A percentile compares a stretch with the other conserved stretches of the same genome.
These are phyloP conservation scores for Suillus placidus DNA, from an alignment of 768 basidiomycete species.

Conservation along the genomic window DNA sequence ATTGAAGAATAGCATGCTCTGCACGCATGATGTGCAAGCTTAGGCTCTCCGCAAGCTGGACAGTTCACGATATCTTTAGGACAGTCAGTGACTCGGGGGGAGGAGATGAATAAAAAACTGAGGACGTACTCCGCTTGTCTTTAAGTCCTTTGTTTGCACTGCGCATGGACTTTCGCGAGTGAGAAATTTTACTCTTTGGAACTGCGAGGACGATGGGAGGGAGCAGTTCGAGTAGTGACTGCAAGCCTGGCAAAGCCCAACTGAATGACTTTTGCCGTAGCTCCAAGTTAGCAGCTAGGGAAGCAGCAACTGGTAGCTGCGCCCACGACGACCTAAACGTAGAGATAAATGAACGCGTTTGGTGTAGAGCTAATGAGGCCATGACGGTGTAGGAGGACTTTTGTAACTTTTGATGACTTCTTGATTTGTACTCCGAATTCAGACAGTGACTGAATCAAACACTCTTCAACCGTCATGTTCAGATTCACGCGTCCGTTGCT, in stretches of 20 bases:
- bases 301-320: constrained; percentile 15
- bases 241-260: constrained; percentile 43
- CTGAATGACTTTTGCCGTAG: constrained; percentile 32
- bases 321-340: constrained; percentile 28
- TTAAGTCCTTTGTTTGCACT: constrained; percentile 93
- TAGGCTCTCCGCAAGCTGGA: constrained; percentile 85
- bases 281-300: constrained; percentile 24
- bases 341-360: constrained; percentile 32
- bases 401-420: constrained; percentile 7
- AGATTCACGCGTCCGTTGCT: constrained; percentile 74
- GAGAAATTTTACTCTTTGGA: constrained; percentile 91
- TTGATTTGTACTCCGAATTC: constrained; percentile 3
- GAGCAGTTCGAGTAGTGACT: constrained; percentile 69
- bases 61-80: constrained; percentile 83
- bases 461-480: constrained; percentile 56
- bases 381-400: constrained; percentile 30
- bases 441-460: constrained; percentile 4
- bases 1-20: constrained; percentile 64
- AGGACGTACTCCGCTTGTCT: constrained; percentile 81
- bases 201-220: constrained; percentile 90
- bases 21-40: constrained; percentile 89
- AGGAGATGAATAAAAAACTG: not conserved
- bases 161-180: constrained; percentile 94
- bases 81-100: constrained; percentile 13
- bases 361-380: constrained; percentile 44